A percentile compares a stretch with the other conserved stretches of the same genome.
These are phyloP conservation scores for Tarenaya hassleriana DNA, from an alignment of 345 rosid genomes.

Conservation along the genomic window DNA sequence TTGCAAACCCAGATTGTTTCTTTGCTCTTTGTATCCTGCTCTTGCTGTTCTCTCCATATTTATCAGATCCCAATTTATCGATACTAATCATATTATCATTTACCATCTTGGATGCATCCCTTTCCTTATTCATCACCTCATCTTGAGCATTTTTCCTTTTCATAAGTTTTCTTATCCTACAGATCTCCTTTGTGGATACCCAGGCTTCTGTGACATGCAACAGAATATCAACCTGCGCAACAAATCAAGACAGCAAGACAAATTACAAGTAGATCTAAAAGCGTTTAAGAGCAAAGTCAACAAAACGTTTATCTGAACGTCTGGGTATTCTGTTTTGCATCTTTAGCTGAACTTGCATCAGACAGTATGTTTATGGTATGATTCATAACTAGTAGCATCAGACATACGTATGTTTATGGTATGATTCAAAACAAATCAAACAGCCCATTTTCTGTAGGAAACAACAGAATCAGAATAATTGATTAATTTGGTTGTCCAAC, in stretches of 20 bases:
- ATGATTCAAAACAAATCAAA: too few species aligned
- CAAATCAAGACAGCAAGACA: conserved; percentile 20
- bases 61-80: conserved; percentile 15
- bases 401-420: too few species aligned
- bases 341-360: conserved; percentile 12
- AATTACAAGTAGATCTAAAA: neutral
- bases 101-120: conserved; percentile 22
- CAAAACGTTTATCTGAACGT: neutral
- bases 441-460: too few species aligned
- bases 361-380: neutral
- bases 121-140: conserved; percentile 10
- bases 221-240: conserved; percentile 76
- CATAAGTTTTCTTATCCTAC: conserved; percentile 66
- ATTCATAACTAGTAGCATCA: too few species aligned
- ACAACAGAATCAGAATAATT: too few species aligned
- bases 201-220: conserved; percentile 65
- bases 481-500: too few species aligned
- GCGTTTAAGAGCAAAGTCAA: neutral
- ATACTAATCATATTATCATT: conserved; percentile 20
- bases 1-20: conserved; percentile 34
- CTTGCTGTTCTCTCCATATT: conserved; percentile 10
- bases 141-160: conserved; percentile 43
- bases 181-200: conserved; percentile 70
- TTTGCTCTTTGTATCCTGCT: conserved; percentile 7
- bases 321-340: conserved; percentile 16